phyloP scores from a whole-genome alignment of 345 rosid genomes.

The Salix koriyanagi region DNA sequence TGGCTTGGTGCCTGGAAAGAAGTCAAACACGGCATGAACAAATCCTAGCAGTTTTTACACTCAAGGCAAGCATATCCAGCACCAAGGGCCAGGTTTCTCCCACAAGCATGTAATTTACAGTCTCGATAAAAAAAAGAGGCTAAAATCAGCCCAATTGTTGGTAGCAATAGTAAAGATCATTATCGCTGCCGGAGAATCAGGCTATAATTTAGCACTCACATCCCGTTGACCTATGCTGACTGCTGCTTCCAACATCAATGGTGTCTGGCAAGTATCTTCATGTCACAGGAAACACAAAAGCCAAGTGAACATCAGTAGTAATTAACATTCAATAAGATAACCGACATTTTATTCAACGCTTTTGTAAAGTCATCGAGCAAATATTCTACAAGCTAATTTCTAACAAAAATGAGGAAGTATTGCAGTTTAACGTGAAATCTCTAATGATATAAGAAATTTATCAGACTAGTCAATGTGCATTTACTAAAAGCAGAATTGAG shows the following conservation, averaged over 20 bases:
- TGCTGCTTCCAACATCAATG: slow-evolving; percentile 61
- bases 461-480: neutral
- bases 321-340: neutral
- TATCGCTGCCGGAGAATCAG: slow-evolving; percentile 21
- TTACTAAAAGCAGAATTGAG: neutral
- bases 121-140: slow-evolving; percentile 17
- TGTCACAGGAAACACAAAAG: neutral
- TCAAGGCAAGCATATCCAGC: slow-evolving; percentile 5
- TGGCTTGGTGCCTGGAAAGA: neutral
- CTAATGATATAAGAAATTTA: neutral
- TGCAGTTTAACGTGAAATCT: neutral
- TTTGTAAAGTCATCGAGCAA: neutral
- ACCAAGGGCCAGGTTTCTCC: slow-evolving; percentile 16
- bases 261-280: slow-evolving; percentile 68
- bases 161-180: slow-evolving; percentile 3
- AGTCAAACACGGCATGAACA: slow-evolving; percentile 14
- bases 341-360: neutral
- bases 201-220: slow-evolving; percentile 43
- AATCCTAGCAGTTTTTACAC: slow-evolving; percentile 11
- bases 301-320: slow-evolving; percentile 9
- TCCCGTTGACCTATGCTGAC: slow-evolving; percentile 51
- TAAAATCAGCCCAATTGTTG: slow-evolving; percentile 15
- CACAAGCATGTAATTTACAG: slow-evolving; percentile 39
- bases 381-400: neutral
- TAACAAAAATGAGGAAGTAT: neutral